Evolutionary conservation across 345 rosid species (phyloP).

Genomic region (Salix viminalis): DNA sequence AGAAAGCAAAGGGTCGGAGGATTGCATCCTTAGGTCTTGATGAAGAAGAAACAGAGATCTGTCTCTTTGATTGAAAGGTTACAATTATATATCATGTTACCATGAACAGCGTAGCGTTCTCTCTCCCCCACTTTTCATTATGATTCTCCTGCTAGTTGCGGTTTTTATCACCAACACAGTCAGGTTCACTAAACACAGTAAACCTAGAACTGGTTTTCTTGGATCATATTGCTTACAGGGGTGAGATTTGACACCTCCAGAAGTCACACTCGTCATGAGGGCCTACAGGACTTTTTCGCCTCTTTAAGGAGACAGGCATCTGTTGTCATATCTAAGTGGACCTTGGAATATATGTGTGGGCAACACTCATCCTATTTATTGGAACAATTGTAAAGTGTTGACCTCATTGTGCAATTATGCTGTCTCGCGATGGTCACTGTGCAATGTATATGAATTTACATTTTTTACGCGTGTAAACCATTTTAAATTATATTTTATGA

Average conservation of each 20-base stretch:
- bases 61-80: conserved; percentile 5
- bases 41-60: neutral
- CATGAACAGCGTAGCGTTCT: neutral
- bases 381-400: neutral
- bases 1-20: neutral
- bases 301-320: conserved; percentile 16
- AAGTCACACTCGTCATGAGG: neutral
- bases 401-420: neutral
- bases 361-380: too few relatives aligned
- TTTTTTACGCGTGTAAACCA: too few relatives aligned
- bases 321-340: conserved; percentile 6
- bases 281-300: conserved; percentile 2
- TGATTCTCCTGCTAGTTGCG: neutral
- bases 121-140: too few relatives aligned
- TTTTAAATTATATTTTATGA: too few relatives aligned
- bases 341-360: neutral
- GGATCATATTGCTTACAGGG: neutral
- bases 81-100: neutral
- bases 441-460: neutral
- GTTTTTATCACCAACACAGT: neutral
- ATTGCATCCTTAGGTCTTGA: neutral
- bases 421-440: neutral
- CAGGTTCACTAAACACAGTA: neutral
- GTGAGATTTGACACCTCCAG: neutral
- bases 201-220: neutral